A percentile compares a stretch with the other conserved stretches of the same genome.
These are phyloP conservation scores for Didymella segeticola DNA, from an alignment of 2,329 filamentous ascomycete genomes.

Conservation along the genomic window DNA sequence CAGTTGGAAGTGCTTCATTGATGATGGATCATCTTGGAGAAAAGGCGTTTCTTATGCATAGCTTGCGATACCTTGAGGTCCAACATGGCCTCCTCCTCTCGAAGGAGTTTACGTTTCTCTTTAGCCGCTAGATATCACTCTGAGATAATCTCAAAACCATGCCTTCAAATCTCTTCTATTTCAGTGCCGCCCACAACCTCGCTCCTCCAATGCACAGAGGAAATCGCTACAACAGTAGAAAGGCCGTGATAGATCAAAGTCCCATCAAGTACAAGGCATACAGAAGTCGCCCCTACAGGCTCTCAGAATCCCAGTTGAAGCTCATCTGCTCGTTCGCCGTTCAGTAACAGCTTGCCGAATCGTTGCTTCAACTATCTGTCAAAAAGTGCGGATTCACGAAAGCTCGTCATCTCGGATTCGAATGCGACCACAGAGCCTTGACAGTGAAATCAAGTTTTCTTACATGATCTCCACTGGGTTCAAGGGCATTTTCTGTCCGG, in stretches of 20 bases:
- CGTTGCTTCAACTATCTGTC: neutral
- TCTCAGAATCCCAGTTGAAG: no score
- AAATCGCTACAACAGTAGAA: no score
- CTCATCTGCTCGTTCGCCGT: no score
- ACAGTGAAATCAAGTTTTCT: slow-evolving; percentile 1
- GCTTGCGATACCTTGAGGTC: slow-evolving; percentile 32
- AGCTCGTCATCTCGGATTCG: no score
- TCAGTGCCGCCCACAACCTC: neutral
- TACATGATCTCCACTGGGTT: neutral
- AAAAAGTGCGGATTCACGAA: no score
- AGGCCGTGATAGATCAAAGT: no score
- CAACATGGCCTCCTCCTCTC: slow-evolving; percentile 6
- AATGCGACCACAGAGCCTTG: neutral
- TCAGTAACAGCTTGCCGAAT: neutral
- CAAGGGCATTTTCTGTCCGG: neutral
- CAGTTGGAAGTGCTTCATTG: slow-evolving; percentile 10
- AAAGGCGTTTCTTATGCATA: slow-evolving; percentile 29
- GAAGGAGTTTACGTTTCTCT: slow-evolving; percentile 20
- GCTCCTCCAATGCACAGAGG: no score
- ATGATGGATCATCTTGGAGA: slow-evolving; percentile 13
- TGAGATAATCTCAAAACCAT: slow-evolving; percentile 12
- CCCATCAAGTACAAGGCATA: no score
- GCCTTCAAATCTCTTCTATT: neutral
- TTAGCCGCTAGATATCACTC: slow-evolving; percentile 17
- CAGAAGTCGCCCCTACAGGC: no score